phyloP scores from a whole-genome alignment of 1,284 basidiomycete genomes.

The Kwoniella shivajii region DNA sequence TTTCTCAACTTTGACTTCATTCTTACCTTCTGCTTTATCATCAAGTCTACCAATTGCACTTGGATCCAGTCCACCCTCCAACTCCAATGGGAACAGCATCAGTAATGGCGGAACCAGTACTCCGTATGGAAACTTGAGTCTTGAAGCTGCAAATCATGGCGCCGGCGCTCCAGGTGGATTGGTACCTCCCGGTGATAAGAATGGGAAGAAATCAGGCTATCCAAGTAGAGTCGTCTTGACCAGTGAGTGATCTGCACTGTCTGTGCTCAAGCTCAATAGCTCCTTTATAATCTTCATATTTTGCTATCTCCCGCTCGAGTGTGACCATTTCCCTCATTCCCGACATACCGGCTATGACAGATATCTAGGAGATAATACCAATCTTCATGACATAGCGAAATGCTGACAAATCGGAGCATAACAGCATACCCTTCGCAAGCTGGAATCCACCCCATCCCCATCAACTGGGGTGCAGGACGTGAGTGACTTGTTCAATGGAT shows the following conservation, averaged over 20 bases:
- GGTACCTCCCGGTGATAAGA: constrained; percentile 19
- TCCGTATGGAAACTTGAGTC: constrained; percentile 34
- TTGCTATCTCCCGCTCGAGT: no score
- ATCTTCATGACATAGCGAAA: not conserved
- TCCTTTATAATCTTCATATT: no score
- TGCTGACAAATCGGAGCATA: not conserved
- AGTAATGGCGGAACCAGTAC: constrained; percentile 16
- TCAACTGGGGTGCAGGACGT: constrained; percentile 78
- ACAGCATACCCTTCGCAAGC: constrained; percentile 73
- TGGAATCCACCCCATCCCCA: constrained; percentile 72
- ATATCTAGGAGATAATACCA: not conserved
- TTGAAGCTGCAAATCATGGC: constrained; percentile 27
- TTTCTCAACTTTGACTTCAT: not conserved
- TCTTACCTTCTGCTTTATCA: not conserved
- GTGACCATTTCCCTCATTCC: not conserved
- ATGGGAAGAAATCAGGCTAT: constrained; percentile 34
- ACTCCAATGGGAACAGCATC: not conserved
- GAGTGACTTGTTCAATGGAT: constrained; percentile 49
- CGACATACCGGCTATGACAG: not conserved
- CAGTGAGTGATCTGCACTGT: constrained; percentile 33
- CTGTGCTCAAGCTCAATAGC: no score
- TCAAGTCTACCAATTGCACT: not conserved
- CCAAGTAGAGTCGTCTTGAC: constrained; percentile 45
- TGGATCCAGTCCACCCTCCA: not conserved
- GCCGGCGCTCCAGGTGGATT: constrained; percentile 25